These are phyloP conservation scores for Kwoniella botswanensis DNA, from an alignment of 768 basidiomycete genomes.

Conservation along the genomic window DNA sequence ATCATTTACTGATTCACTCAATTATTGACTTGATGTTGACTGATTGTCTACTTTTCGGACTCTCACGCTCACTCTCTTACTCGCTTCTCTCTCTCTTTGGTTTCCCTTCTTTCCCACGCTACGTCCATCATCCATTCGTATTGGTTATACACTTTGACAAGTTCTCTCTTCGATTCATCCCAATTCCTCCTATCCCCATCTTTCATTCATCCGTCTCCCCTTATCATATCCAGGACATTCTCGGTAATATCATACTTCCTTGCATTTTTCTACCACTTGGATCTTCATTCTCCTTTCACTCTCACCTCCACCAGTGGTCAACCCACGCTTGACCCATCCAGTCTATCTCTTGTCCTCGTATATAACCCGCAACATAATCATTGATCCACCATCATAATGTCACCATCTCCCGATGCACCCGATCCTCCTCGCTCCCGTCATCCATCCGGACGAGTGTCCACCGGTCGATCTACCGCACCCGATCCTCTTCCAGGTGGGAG, in stretches of 20 bases:
- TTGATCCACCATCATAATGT: neutral
- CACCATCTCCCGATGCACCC: neutral
- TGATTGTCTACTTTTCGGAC: no score
- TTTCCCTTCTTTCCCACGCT: no score
- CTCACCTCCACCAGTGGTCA: no score
- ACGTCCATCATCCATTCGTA: no score
- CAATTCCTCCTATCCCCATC: neutral
- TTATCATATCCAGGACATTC: neutral
- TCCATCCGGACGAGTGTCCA: neutral
- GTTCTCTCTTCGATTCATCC: neutral
- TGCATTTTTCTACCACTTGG: no score
- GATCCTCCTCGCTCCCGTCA: neutral
- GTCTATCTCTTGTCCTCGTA: no score
- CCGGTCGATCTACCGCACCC: neutral
- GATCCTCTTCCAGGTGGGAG: neutral
- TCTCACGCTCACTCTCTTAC: no score
- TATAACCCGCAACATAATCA: neutral
- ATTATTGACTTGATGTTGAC: neutral
- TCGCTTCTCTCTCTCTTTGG: no score
- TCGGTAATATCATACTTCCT: neutral
- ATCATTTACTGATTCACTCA: neutral
- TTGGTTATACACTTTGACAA: no score
- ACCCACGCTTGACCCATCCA: no score
- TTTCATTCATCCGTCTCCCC: neutral
- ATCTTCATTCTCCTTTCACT: no score